Evolutionary conservation across 139 green algal species (phyloP).

Genomic region (Tetraselmis chui): DNA sequence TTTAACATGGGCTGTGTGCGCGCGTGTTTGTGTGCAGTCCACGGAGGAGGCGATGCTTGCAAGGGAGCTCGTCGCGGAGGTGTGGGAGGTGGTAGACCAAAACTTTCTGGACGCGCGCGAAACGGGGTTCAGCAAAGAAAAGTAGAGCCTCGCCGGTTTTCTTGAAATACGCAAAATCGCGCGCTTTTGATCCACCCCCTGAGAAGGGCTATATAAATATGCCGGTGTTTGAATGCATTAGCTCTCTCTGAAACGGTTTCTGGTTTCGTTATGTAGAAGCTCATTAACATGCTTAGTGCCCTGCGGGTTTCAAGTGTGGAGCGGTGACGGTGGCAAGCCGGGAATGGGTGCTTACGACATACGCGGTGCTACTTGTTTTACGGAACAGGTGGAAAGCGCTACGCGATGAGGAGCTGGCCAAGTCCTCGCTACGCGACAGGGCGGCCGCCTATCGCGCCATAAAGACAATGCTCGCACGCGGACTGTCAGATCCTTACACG

Average conservation of each 20-base stretch:
- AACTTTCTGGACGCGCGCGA: constrained; percentile 71
- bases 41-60: neutral
- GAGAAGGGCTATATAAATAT: too few species aligned
- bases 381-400: constrained; percentile 26
- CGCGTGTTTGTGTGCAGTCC: neutral
- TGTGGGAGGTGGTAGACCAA: constrained; percentile 61
- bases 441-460: constrained; percentile 20
- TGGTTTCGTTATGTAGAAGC: too few species aligned
- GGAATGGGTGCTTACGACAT: too few species aligned
- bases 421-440: constrained; percentile 7
- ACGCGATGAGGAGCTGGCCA: constrained; percentile 35
- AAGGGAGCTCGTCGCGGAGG: constrained; percentile 46
- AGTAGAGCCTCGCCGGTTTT: too few species aligned
- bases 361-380: too few species aligned
- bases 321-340: too few species aligned
- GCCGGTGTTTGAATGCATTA: too few species aligned
- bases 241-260: too few species aligned
- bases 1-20: constrained; percentile 6
- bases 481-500: constrained; percentile 82
- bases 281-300: too few species aligned
- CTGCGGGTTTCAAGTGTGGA: too few species aligned
- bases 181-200: too few species aligned
- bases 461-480: constrained; percentile 50
- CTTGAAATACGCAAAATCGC: too few species aligned
- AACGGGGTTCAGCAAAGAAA: constrained; percentile 19